Conservation (phyloP, 2,329 filamentous ascomycete species). For the Triangularia verruculosa region DNA sequence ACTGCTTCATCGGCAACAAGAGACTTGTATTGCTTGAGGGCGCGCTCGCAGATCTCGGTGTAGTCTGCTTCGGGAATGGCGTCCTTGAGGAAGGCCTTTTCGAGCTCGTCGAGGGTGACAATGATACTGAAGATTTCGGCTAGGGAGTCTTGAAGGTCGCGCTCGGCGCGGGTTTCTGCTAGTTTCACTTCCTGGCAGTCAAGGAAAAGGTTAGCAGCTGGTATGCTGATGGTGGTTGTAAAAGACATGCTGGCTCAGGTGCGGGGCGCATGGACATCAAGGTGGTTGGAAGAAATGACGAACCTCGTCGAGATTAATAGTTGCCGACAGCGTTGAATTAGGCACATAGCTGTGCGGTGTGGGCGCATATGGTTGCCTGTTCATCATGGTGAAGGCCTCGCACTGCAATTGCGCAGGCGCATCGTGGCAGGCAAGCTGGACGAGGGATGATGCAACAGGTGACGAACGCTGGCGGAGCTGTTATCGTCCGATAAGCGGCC, state of each 20-base stretch:
- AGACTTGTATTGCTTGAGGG: constrained; percentile 95
- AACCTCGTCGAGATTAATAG: constrained; percentile 91
- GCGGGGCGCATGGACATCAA: constrained; percentile 10
- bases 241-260: not conserved
- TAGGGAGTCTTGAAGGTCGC: constrained; percentile 91
- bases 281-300: constrained; percentile 25
- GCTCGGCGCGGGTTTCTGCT: constrained; percentile 78
- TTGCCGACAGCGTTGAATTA: constrained; percentile 76
- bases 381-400: constrained; percentile 44
- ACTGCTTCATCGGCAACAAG: constrained; percentile 88
- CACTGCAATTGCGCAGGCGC: constrained; percentile 5
- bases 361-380: constrained; percentile 75
- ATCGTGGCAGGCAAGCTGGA: constrained; percentile 9
- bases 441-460: constrained; percentile 19
- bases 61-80: constrained; percentile 89
- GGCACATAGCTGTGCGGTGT: constrained; percentile 91
- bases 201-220: constrained; percentile 8
- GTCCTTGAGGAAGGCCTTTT: constrained; percentile 96
- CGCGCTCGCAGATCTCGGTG: constrained; percentile 89
- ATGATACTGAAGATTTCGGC: constrained; percentile 98
- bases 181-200: constrained; percentile 82
- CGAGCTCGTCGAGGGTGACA: constrained; percentile 88
- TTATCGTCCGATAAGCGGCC: constrained; percentile 17
- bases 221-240: not conserved
- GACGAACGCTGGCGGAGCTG: not conserved